Base-by-base conservation (phyloP, 1,139 yeast species). In the Zygoascus hellenicus region DNA sequence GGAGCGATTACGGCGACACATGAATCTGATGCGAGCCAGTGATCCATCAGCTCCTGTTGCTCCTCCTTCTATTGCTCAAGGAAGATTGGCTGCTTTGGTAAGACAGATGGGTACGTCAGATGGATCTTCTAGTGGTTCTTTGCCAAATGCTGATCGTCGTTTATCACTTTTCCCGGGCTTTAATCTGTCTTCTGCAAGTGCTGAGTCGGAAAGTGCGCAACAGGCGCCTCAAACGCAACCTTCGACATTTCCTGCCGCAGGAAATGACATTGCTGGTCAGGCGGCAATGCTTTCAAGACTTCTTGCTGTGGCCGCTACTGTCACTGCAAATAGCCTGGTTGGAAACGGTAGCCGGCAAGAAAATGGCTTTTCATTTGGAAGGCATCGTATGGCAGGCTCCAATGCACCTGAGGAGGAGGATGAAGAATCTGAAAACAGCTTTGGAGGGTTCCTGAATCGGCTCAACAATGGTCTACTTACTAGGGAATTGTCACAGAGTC, bases 301-400 rank as follows among this genome's bases (percentile, higher is more conserved):
- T 14, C 53, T 74, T 38, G 75, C 74, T 13, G 61, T 71, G 16
- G 77, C 77, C 0, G 76, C 78, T 0, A 65, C 71, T 1, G 72
- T 75, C 5, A 72, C 78, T 0, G 75, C 75, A 1, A 58, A 62
- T 2, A 65, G 74, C 3, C 54, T 74, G 26, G 64, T 72, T 40
- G 76, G 71, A 15, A 17, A 36, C 13, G 46, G 47, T 11, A 46
- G 64, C 57, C 17, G 52, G 58, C 17, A 48, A 48, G 42, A 51
- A 15, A 48, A 52, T 10, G 62, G 61, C 9, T 45, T 51, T 15
- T 49, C 55, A 5, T 45, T 48, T 46, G 58, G 57, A 9, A 33
- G 48, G 19, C 38, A 33, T 3, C 43, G 43, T 28, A n/a, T 31
- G 5, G 43, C 50, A n/a, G 54, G 51, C 9, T 19, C 47, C n/a